Evolutionary conservation across 805 yeast species (phyloP), one percentile per base, ranked within the genome.

Genomic region (Starmerella riodocensis): DNA sequence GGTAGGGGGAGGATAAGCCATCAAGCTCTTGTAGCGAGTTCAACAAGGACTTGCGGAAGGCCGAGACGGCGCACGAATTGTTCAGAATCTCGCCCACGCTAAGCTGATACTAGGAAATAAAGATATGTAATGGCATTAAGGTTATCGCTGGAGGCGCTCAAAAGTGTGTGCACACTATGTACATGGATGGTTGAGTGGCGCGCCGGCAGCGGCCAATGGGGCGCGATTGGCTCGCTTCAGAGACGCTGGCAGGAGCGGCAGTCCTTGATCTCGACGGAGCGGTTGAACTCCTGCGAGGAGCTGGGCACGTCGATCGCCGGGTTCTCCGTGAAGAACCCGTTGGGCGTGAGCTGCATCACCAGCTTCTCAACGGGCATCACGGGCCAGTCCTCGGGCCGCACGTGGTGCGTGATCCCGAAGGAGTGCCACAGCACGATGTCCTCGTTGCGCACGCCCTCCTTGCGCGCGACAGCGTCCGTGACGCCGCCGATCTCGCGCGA

Each of bases 301-400:
- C 74, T 73, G 29, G 91, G 91, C 32, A 80, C 64, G 54, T 79
- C 85, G 55, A 81, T 64, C 29, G 81, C 85, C 17, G 93, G 93
- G 62, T 81, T 81, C 58, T 66, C 76, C 51, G 74, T 76, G 56
- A 78, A 80, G 73, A 80, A 80, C 37, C 81, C 79, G 51, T 70
- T 64, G 34, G 93, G 93, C 32, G 69, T 67, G 39, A 80, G 67
- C 41, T 71, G 67, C 52, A 79, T 74, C 47, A 65, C 70, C 63
- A 78, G 74, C 47, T 73, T 74, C 63, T 80, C 91, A 45, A 78
- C 78, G 23, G 91, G 85, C 93, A 80, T 80, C 34, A 80, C 85
- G 37, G 91, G 91, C 77, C 79, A 80, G 61, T 80, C 88, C 65
- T 80, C 93, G 27, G 77, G 73, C 50, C 81, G 71, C 25, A 45